Percentiles rank a stretch among this genome's conserved stretches.
phyloP scores from a whole-genome alignment of 106 monocot species.

The Allium fistulosum region DNA sequence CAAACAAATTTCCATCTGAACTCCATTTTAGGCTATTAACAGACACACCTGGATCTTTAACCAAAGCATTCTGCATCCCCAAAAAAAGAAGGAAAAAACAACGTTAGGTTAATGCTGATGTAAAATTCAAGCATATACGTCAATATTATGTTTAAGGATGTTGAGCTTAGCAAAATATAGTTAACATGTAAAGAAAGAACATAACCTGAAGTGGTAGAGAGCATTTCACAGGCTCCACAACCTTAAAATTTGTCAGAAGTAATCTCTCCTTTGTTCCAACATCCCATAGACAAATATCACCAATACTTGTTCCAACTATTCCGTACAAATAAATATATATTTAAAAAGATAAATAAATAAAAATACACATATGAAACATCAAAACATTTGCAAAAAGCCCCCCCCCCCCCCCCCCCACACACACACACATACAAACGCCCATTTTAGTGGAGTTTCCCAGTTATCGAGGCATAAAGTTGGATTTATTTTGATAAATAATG shows the following conservation, averaged over 20 bases:
- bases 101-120: neutral
- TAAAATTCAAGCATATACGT: neutral
- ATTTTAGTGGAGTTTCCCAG: too few species aligned
- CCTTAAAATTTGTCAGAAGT: conserved; percentile 47
- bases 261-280: conserved; percentile 61
- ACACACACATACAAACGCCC: too few species aligned
- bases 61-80: conserved; percentile 36
- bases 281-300: conserved; percentile 66
- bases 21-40: conserved; percentile 77
- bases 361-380: too few species aligned
- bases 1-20: conserved; percentile 63
- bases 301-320: conserved; percentile 68
- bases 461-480: too few species aligned
- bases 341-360: too few species aligned
- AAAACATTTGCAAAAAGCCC: too few species aligned
- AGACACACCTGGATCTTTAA: conserved; percentile 64
- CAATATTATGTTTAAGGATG: neutral
- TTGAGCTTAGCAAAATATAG: neutral
- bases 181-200: neutral
- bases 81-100: neutral
- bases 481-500: too few species aligned
- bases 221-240: conserved; percentile 54
- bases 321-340: neutral
- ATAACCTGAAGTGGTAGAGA: conserved; percentile 53
- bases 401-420: too few species aligned